Percentiles rank a stretch among this genome's conserved stretches.
phyloP scores from a whole-genome alignment of 2,329 filamentous ascomycete species.

The Sphaerulina musiva region DNA sequence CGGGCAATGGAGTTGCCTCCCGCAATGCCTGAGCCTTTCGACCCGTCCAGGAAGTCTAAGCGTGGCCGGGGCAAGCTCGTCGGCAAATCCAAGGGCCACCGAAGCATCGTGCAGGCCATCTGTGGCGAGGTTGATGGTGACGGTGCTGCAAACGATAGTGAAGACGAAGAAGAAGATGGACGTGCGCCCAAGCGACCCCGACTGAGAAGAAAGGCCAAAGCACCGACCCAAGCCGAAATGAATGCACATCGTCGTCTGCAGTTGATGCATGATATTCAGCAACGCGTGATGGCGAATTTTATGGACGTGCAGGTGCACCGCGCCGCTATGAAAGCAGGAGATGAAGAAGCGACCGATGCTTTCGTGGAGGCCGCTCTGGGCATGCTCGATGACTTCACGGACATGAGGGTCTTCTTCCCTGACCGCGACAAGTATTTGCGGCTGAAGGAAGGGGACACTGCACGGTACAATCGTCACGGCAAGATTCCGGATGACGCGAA shows the following conservation, averaged over 20 bases:
- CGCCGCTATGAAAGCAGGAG: slow-evolving; percentile 42
- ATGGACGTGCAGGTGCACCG: slow-evolving; percentile 35
- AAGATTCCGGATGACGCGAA: slow-evolving; percentile 33
- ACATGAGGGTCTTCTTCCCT: slow-evolving; percentile 55
- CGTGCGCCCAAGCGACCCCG: slow-evolving; percentile 16
- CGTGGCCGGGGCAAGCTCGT: slow-evolving; percentile 4
- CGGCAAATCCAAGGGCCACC: slow-evolving; percentile 1
- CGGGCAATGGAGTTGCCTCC: not conserved
- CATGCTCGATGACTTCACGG: slow-evolving; percentile 55
- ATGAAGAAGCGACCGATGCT: slow-evolving; percentile 46
- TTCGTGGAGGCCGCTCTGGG: slow-evolving; percentile 55
- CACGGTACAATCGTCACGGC: slow-evolving; percentile 4
- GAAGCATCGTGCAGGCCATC: slow-evolving; percentile 1
- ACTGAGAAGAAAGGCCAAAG: slow-evolving; percentile 14
- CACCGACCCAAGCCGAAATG: slow-evolving; percentile 8
- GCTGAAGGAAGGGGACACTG: slow-evolving; percentile 39
- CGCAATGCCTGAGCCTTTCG: slow-evolving; percentile 3
- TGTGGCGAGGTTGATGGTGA: slow-evolving; percentile 3
- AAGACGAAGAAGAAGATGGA: slow-evolving; percentile 6
- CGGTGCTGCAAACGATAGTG: slow-evolving; percentile 1
- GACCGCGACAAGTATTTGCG: slow-evolving; percentile 42
- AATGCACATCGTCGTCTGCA: slow-evolving; percentile 13
- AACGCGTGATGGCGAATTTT: slow-evolving; percentile 32
- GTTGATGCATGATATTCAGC: slow-evolving; percentile 19
- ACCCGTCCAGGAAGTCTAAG: slow-evolving; percentile 3